Conservation (phyloP, 1,284 basidiomycete species). For the Wolfiporia cocos region DNA sequence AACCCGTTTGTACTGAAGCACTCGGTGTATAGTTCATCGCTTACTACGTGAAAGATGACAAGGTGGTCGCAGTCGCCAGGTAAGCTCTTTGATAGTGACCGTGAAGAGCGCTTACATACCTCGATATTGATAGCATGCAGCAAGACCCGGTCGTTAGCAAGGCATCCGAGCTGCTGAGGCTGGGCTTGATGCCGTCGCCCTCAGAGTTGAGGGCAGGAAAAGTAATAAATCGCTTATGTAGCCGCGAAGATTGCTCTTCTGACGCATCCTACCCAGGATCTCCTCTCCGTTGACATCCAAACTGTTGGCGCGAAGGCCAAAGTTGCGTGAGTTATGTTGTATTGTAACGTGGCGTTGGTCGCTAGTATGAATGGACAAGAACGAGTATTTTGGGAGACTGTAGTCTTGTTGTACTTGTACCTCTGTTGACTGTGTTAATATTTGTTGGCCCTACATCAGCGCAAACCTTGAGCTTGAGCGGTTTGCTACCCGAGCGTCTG, state of each 20-base stretch:
- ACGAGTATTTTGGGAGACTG: too few species aligned
- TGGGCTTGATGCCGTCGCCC: conserved; percentile 78
- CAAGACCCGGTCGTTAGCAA: conserved; percentile 80
- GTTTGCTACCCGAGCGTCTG: too few species aligned
- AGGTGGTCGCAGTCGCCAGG: conserved; percentile 80
- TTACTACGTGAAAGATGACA: conserved; percentile 77
- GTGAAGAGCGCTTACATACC: not conserved
- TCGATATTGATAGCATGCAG: conserved; percentile 53
- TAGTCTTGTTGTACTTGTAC: too few species aligned
- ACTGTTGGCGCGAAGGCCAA: conserved; percentile 20
- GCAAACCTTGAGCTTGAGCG: too few species aligned
- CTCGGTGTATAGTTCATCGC: conserved; percentile 83
- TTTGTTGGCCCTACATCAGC: too few species aligned
- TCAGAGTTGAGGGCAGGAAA: conserved; percentile 67
- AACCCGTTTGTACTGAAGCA: too few species aligned
- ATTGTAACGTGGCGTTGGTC: not conserved
- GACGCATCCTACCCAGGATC: conserved; percentile 20
- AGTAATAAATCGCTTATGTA: too few species aligned
- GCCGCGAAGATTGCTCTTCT: too few species aligned
- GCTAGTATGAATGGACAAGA: not conserved
- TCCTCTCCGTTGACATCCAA: conserved; percentile 22
- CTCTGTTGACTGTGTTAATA: too few species aligned
- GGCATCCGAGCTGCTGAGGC: conserved; percentile 74
- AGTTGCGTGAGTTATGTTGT: conserved; percentile 11
- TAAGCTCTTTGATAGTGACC: conserved; percentile 19